A percentile compares a stretch with the other conserved stretches of the same genome.
phyloP scores from a whole-genome alignment of 208 protist genomes.

The Leishmania amazonensis region DNA sequence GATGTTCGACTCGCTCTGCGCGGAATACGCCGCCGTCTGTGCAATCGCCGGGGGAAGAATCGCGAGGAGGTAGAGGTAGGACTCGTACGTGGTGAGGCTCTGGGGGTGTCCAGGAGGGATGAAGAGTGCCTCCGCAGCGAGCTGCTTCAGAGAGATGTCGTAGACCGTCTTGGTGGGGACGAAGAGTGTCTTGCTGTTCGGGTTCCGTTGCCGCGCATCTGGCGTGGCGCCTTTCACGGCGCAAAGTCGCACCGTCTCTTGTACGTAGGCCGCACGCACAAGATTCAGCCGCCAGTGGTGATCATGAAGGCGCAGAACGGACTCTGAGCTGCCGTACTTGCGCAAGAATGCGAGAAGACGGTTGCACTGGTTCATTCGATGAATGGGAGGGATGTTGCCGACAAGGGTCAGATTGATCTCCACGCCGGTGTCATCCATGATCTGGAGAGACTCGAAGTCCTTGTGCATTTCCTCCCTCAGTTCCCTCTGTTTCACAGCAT shows the following conservation, averaged over 20 bases:
- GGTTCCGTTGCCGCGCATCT: conserved; percentile 34
- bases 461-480: conserved; percentile 41
- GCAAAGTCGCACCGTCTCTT: conserved; percentile 54
- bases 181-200: conserved; percentile 41
- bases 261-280: conserved; percentile 45
- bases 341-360: conserved; percentile 44
- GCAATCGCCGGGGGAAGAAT: conserved; percentile 33
- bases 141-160: conserved; percentile 55
- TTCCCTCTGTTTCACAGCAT: conserved; percentile 30
- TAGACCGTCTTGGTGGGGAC: conserved; percentile 49
- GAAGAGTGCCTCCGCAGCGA: conserved; percentile 44
- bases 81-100: conserved; percentile 52
- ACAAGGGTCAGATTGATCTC: conserved; percentile 38
- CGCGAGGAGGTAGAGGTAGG: conserved; percentile 40
- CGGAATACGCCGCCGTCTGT: conserved; percentile 12
- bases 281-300: conserved; percentile 66
- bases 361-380: conserved; percentile 49
- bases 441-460: conserved; percentile 44
- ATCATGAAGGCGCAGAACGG: conserved; percentile 48
- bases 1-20: conserved; percentile 30
- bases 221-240: conserved; percentile 51
- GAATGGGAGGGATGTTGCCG: conserved; percentile 44
- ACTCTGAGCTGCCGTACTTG: conserved; percentile 43
- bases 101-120: conserved; percentile 56
- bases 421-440: conserved; percentile 45